phyloP scores from a whole-genome alignment of 1,139 yeast genomes.

The Hyphopichia wangnamkhiaoensis region DNA sequence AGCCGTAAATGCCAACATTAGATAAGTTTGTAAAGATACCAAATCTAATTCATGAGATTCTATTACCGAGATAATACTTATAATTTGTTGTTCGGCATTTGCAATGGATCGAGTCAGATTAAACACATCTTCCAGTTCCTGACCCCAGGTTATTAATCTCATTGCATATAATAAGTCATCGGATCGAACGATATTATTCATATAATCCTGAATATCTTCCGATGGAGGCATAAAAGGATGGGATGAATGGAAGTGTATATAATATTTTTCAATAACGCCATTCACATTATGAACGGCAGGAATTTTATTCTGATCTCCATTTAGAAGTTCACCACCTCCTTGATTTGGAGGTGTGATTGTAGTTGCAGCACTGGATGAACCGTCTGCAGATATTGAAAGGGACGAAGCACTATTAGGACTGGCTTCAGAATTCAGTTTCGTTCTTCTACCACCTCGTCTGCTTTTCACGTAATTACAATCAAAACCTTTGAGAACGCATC shows the following conservation, averaged over 20 bases:
- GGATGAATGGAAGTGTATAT: neutral
- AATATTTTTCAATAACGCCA: neutral
- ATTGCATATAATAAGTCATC: neutral
- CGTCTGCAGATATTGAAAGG: too few relatives aligned
- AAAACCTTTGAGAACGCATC: neutral
- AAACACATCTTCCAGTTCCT: too few relatives aligned
- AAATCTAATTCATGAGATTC: neutral
- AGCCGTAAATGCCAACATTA: neutral
- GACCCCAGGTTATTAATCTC: slow-evolving; percentile 1
- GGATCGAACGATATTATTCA: neutral
- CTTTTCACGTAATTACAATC: neutral
- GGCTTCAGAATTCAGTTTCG: too few relatives aligned
- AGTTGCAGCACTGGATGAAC: too few relatives aligned
- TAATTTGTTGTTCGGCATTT: neutral
- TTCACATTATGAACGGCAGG: too few relatives aligned
- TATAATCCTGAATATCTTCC: neutral
- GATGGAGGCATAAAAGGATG: slow-evolving; percentile 1
- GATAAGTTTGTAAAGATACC: neutral
- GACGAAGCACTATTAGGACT: too few relatives aligned
- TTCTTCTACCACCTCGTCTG: neutral
- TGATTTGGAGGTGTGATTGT: too few relatives aligned
- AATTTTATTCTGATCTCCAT: too few relatives aligned
- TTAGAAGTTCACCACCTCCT: too few relatives aligned
- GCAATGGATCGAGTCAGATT: too few relatives aligned
- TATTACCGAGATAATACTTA: neutral